These are phyloP conservation scores for Orbilia javanica DNA, from an alignment of 2,329 filamentous ascomycete species.

Conservation along the genomic window DNA sequence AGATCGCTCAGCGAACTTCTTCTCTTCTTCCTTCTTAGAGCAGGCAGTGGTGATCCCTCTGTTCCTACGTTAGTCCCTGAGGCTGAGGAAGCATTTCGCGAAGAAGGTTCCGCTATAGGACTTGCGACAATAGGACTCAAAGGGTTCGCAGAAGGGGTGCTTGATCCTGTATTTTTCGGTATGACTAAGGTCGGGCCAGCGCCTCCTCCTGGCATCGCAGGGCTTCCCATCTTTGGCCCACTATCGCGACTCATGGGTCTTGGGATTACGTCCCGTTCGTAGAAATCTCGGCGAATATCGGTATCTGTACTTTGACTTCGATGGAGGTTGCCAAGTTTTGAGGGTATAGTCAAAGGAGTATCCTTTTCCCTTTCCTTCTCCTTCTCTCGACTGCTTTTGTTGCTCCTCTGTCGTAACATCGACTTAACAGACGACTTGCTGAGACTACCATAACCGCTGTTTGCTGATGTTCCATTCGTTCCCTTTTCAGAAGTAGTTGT, in stretches of 20 bases:
- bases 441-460: constrained; percentile 42
- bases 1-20: constrained; percentile 93
- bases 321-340: constrained; percentile 29
- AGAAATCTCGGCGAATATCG: constrained; percentile 43
- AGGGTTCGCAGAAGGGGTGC: constrained; percentile 13
- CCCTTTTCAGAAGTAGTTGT: constrained; percentile 1
- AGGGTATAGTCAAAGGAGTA: neutral
- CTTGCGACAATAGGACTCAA: constrained; percentile 53
- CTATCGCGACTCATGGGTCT: constrained; percentile 40
- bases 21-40: constrained; percentile 77
- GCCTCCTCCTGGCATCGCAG: constrained; percentile 10
- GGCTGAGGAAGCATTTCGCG: constrained; percentile 9
- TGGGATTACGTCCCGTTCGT: constrained; percentile 37
- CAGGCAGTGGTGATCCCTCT: constrained; percentile 44
- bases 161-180: constrained; percentile 21
- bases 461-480: constrained; percentile 25
- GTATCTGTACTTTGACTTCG: constrained; percentile 48
- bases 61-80: constrained; percentile 8
- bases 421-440: constrained; percentile 54
- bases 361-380: constrained; percentile 29
- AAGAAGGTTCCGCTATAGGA: constrained; percentile 20
- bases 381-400: constrained; percentile 35
- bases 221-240: constrained; percentile 9
- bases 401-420: constrained; percentile 49
- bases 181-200: constrained; percentile 28